Evolutionary conservation across 805 yeast genomes (phyloP), one percentile per base, ranked within the genome.

Genomic region (Wickerhamiella lipophila): DNA sequence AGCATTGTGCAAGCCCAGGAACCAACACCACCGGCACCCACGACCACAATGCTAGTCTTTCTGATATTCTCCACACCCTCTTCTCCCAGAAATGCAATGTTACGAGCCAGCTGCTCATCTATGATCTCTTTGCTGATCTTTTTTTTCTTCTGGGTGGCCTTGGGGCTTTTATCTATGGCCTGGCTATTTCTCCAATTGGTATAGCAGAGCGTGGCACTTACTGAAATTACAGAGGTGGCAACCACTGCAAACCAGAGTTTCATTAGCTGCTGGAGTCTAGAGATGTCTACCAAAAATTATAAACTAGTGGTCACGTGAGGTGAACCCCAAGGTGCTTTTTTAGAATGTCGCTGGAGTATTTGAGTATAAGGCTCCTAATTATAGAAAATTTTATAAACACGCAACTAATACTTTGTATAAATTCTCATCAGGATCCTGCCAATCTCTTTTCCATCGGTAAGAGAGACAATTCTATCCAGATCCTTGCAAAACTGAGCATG

Each of bases 21-120:
- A 2, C 99, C 99, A 36, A 92, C 99, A 51, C 99, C 99, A 51
- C 99, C 99, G 15, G 89, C 92, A 26, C 99, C 98, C 11, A 78
- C 81, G 13, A 89, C 83, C 1, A 86, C 83, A 2, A 88, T 75
- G 49, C 76, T 73, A 59, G 85, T 81, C 11, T 71, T 65, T 49
- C 95, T 77, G 15, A 92, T 75, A 51, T 76, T 77, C 16, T 66
- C 64, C 76, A 87, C 79, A 0, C 96, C 97, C 18, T 80, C 83
- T 46, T 83, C 84, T 11, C 95, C 86, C 23, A 92, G 70, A 61
- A 92, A 92, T 1, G 95, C 96, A 61, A 84, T 82, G 68, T 89
- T 92, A 53, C 98, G 71, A 0, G 97, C 95, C 34, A 89, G 74
- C 62, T 92, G 97, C 66, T 92, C 98, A 50, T 82, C 76, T 45